Conservation (phyloP, 1,139 yeast species). For the Saccharomycopsis hybrid region DNA sequence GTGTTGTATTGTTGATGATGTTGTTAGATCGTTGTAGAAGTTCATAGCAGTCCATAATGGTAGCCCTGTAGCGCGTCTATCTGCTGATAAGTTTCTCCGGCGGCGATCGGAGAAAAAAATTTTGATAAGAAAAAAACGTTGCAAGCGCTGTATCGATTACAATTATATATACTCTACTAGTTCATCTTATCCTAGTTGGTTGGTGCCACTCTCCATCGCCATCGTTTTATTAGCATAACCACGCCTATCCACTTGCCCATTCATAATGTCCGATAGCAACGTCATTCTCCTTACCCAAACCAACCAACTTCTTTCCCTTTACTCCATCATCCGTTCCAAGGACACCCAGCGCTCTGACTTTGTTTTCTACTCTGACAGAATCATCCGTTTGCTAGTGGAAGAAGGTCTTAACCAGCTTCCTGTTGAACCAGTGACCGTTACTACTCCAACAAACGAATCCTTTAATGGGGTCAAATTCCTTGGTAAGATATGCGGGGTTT, state of each 20-base stretch:
- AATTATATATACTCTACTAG: no score
- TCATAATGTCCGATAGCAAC: no score
- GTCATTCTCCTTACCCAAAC: conserved; percentile 78
- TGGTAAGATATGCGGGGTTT: conserved; percentile 96
- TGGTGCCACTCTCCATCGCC: no score
- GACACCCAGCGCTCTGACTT: conserved; percentile 81
- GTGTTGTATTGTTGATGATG: background rate
- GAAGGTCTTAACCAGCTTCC: conserved; percentile 93
- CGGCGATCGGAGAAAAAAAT: no score
- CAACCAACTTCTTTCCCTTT: conserved; percentile 79
- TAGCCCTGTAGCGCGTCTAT: background rate
- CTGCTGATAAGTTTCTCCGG: no score
- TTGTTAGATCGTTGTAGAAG: background rate
- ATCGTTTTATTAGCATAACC: no score
- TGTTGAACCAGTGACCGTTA: conserved; percentile 57
- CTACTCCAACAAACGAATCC: conserved; percentile 69
- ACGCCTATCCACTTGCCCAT: no score
- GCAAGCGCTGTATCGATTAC: no score
- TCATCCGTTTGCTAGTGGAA: conserved; percentile 86
- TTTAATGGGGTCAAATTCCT: conserved; percentile 77
- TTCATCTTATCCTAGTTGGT: no score
- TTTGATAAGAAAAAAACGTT: no score
- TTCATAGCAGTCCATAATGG: background rate
- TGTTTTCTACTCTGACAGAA: conserved; percentile 93
- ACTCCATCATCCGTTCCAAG: conserved; percentile 82